These are phyloP conservation scores for Penicillium roqueforti DNA, from an alignment of 495 filamentous ascomycete genomes.

Conservation along the genomic window DNA sequence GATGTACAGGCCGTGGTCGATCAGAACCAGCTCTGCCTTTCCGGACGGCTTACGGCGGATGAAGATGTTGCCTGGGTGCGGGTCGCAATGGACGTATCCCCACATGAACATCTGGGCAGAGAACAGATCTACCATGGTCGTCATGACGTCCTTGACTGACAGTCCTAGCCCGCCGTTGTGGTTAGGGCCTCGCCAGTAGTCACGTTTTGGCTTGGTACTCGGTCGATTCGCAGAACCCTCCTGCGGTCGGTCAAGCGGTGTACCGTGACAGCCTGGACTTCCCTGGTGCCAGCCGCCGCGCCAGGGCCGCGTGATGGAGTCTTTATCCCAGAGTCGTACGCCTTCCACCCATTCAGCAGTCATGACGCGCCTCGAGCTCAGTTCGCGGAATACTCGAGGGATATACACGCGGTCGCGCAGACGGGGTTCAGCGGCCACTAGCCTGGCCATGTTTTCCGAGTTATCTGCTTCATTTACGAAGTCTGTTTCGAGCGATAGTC, in stretches of 20 bases:
- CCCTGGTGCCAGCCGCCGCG: conserved; percentile 67
- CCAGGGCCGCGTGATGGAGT: conserved; percentile 69
- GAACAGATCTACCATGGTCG: conserved; percentile 92
- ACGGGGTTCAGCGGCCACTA: conserved; percentile 72
- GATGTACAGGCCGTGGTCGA: conserved; percentile 95
- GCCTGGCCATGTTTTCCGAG: conserved; percentile 71
- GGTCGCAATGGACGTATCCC: conserved; percentile 91
- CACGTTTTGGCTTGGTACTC: conserved; percentile 71
- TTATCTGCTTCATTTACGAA: conserved; percentile 90
- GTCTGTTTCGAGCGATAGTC: conserved; percentile 86
- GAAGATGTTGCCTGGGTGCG: conserved; percentile 96
- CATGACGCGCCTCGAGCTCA: conserved; percentile 80
- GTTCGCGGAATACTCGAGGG: conserved; percentile 74
- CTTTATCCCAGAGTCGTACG: conserved; percentile 84
- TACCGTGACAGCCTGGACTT: conserved; percentile 72
- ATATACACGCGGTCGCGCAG: conserved; percentile 80
- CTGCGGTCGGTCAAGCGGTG: conserved; percentile 52
- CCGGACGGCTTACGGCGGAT: conserved; percentile 79
- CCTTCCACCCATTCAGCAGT: conserved; percentile 98
- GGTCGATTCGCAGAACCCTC: conserved; percentile 20
- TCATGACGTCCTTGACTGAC: conserved; percentile 81
- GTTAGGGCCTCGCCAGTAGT: conserved; percentile 68
- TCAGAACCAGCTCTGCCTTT: conserved; percentile 83
- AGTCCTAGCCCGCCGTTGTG: conserved; percentile 77
- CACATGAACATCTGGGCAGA: conserved; percentile 96